Conservation (phyloP, 116 monocot genomes). For the Phalaenopsis hybrid region DNA sequence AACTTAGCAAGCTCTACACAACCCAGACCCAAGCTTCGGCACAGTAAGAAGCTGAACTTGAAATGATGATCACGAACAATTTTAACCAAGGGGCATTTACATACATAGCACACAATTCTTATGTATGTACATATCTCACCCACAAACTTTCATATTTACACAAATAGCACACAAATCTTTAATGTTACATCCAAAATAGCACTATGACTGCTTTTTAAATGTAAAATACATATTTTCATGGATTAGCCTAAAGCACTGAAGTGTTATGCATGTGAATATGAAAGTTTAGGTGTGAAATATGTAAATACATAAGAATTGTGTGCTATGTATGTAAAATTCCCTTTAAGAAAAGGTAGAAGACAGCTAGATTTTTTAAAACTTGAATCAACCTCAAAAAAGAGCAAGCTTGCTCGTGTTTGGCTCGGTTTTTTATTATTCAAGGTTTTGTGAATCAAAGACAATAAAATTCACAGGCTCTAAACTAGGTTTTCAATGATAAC, state of each 20-base stretch:
- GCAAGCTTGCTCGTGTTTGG: neutral
- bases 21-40: neutral
- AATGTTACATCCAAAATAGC: too few relatives aligned
- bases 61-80: neutral
- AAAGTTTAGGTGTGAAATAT: too few relatives aligned
- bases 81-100: neutral
- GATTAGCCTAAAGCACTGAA: too few relatives aligned
- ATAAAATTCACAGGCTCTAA: neutral
- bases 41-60: neutral
- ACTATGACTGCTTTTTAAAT: too few relatives aligned
- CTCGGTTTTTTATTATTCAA: neutral
- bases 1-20: neutral
- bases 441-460: neutral
- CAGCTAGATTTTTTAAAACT: neutral
- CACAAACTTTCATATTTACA: too few relatives aligned
- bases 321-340: too few relatives aligned
- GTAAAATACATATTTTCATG: too few relatives aligned
- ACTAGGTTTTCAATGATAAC: neutral
- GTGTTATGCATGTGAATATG: too few relatives aligned
- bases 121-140: too few relatives aligned
- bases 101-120: too few relatives aligned
- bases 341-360: neutral
- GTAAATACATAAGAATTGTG: neutral
- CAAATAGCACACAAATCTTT: too few relatives aligned
- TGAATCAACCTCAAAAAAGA: neutral